Percentiles rank a stretch among this genome's conserved stretches.
These are phyloP conservation scores for Cordyceps javanica DNA, from an alignment of 2,329 filamentous ascomycete genomes.

Conservation along the genomic window DNA sequence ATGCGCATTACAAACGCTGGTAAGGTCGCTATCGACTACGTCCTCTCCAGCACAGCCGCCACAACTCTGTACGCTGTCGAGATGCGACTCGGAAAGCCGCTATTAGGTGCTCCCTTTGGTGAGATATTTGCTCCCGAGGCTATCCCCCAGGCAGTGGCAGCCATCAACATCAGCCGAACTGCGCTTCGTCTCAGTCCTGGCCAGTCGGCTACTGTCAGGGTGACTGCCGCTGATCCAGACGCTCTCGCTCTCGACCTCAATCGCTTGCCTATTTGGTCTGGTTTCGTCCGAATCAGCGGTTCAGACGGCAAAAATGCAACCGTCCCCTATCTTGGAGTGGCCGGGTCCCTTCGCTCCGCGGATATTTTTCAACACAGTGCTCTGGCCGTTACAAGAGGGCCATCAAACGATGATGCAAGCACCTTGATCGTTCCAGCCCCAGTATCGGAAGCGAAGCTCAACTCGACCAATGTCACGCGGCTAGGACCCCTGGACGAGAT, in stretches of 20 bases:
- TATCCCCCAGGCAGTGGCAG: not conserved
- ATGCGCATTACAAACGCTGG: not conserved
- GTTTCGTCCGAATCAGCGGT: not conserved
- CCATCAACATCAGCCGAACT: not conserved
- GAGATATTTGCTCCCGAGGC: no score
- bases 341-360: no score
- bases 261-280: not conserved
- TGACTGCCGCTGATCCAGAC: not conserved
- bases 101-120: rapidly evolving
- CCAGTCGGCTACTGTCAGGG: not conserved
- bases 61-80: not conserved
- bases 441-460: no score
- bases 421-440: no score
- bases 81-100: no score
- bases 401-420: no score
- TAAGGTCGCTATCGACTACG: not conserved
- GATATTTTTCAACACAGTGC: no score
- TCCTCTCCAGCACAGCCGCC: not conserved
- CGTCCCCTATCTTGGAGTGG: not conserved
- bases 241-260: not conserved
- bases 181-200: not conserved
- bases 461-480: no score
- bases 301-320: not conserved
- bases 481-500: no score
- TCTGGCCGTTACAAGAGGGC: no score